phyloP scores from a whole-genome alignment of 179 eudicot species.

The Silene noctiflora region DNA sequence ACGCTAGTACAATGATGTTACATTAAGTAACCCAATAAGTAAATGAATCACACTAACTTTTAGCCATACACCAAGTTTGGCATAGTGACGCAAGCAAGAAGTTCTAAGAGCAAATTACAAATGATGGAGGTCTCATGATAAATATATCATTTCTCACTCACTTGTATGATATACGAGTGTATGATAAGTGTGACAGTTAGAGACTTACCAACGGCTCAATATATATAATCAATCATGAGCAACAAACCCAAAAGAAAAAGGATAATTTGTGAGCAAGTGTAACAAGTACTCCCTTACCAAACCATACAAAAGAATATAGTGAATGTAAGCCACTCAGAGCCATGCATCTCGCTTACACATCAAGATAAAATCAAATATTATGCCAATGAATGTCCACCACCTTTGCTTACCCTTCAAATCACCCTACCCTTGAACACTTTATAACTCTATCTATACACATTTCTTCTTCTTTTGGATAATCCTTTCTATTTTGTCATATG shows the following conservation, averaged over 20 bases:
- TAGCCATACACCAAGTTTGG: no score
- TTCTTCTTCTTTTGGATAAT: neutral
- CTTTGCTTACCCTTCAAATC: slow-evolving; percentile 89
- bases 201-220: slow-evolving; percentile 15
- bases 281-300: slow-evolving; percentile 16
- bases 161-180: no score
- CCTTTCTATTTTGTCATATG: neutral
- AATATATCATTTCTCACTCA: no score
- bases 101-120: no score
- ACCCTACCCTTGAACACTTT: slow-evolving; percentile 49
- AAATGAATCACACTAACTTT: no score
- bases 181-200: slow-evolving; percentile 26
- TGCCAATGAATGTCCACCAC: slow-evolving; percentile 32
- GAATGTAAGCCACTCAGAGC: slow-evolving; percentile 3
- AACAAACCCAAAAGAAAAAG: neutral
- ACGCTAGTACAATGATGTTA: no score
- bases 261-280: neutral
- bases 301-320: slow-evolving; percentile 11
- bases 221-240: neutral
- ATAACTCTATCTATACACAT: slow-evolving; percentile 7
- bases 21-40: no score
- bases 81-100: no score
- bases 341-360: slow-evolving; percentile 36
- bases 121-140: no score
- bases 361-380: slow-evolving; percentile 46